phyloP scores from a whole-genome alignment of 345 rosid species.

The Brassica incana region DNA sequence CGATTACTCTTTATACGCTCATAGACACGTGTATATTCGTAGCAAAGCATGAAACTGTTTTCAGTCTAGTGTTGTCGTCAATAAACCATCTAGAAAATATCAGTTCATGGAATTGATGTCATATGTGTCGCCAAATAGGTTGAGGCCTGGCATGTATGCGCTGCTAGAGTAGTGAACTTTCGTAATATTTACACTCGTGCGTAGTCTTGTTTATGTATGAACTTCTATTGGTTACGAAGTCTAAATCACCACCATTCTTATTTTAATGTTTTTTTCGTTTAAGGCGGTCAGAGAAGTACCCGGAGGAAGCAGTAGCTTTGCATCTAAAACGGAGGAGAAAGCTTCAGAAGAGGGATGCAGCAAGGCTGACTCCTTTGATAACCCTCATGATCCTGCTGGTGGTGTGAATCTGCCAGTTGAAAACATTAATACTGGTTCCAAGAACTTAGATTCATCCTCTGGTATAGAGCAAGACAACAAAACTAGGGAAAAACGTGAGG shows the following conservation, averaged over 20 bases:
- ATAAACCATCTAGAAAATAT: background rate
- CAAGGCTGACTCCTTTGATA: constrained; percentile 38
- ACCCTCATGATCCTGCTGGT: constrained; percentile 30
- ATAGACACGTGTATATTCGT: background rate
- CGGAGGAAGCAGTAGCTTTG: constrained; percentile 42
- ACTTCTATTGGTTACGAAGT: constrained; percentile 7
- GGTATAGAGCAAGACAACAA: constrained; percentile 36
- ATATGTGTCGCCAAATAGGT: constrained; percentile 11
- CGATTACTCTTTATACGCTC: constrained; percentile 18
- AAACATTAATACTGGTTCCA: constrained; percentile 41
- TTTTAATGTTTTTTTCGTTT: constrained; percentile 50
- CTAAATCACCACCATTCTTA: constrained; percentile 31
- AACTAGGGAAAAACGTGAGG: constrained; percentile 63
- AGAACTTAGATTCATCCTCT: constrained; percentile 42
- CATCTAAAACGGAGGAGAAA: constrained; percentile 37
- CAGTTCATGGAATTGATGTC: constrained; percentile 25
- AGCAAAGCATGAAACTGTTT: constrained; percentile 1
- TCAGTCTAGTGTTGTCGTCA: background rate
- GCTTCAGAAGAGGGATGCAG: constrained; percentile 44
- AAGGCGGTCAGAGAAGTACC: constrained; percentile 52
- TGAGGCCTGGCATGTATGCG: constrained; percentile 10
- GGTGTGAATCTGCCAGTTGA: constrained; percentile 39
- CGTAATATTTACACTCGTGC: constrained; percentile 12
- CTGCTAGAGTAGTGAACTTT: constrained; percentile 22
- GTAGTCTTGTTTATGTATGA: constrained; percentile 17